phyloP scores from a whole-genome alignment of 2,329 filamentous ascomycete species.

The Fusarium sp. region DNA sequence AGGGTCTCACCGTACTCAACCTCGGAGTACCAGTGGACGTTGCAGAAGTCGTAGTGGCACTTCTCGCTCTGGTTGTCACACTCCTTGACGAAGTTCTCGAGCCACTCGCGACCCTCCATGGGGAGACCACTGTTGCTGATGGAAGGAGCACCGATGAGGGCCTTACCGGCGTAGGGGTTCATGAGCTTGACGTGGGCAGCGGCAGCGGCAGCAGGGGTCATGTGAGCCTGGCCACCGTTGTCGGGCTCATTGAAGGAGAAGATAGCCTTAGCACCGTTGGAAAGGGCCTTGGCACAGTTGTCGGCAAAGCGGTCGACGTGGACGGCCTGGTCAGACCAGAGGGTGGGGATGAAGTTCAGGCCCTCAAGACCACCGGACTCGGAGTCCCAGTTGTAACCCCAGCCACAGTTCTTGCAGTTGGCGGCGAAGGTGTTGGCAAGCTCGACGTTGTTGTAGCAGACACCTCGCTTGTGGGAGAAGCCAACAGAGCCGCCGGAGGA shows the following conservation, averaged over 20 bases:
- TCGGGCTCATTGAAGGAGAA: slow-evolving; percentile 81
- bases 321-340: slow-evolving; percentile 63
- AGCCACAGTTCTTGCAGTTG: slow-evolving; percentile 59
- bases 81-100: slow-evolving; percentile 62
- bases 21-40: slow-evolving; percentile 72
- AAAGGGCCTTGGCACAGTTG: slow-evolving; percentile 64
- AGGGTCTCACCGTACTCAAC: slow-evolving; percentile 61
- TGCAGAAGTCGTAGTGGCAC: slow-evolving; percentile 70
- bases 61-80: slow-evolving; percentile 56
- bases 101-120: slow-evolving; percentile 67
- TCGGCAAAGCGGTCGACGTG: slow-evolving; percentile 62
- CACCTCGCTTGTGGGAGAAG: slow-evolving; percentile 67
- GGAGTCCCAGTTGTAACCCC: slow-evolving; percentile 77
- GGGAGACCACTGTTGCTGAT: slow-evolving; percentile 68
- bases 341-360: slow-evolving; percentile 73
- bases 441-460: slow-evolving; percentile 72
- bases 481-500: slow-evolving; percentile 30
- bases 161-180: slow-evolving; percentile 65
- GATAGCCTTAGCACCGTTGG: slow-evolving; percentile 64
- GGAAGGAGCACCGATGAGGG: slow-evolving; percentile 67
- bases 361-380: slow-evolving; percentile 55
- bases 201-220: slow-evolving; percentile 65
- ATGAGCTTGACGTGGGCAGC: slow-evolving; percentile 63
- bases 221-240: slow-evolving; percentile 67
- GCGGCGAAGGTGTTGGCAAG: slow-evolving; percentile 63